These are phyloP conservation scores for Pseudozyma thailandica DNA, from an alignment of 1,284 basidiomycete genomes.

Conservation along the genomic window DNA sequence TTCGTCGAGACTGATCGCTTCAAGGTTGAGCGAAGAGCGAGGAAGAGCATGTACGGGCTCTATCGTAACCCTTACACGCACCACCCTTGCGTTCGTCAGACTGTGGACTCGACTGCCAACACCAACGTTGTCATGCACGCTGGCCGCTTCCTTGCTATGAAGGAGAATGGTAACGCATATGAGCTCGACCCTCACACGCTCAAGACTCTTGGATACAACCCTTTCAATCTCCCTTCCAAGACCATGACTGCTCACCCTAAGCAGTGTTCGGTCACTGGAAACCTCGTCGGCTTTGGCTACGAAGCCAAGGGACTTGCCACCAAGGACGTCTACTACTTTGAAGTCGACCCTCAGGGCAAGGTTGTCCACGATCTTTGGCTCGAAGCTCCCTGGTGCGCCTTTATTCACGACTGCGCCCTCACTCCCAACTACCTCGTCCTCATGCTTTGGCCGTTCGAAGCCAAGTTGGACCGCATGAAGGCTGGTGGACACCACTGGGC, in stretches of 20 bases:
- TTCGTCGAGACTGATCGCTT: slow-evolving; percentile 41
- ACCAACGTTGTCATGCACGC: slow-evolving; percentile 45
- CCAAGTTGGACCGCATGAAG: slow-evolving; percentile 29
- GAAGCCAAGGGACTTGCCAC: slow-evolving; percentile 42
- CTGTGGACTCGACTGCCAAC: slow-evolving; percentile 36
- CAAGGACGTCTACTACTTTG: slow-evolving; percentile 43
- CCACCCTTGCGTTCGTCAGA: slow-evolving; percentile 36
- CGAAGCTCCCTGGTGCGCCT: slow-evolving; percentile 27
- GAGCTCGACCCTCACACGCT: slow-evolving; percentile 44
- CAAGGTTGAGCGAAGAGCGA: slow-evolving; percentile 32
- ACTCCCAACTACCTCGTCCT: slow-evolving; percentile 34
- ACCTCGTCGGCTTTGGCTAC: slow-evolving; percentile 43
- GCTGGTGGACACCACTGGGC: slow-evolving; percentile 33
- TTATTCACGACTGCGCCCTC: slow-evolving; percentile 33
- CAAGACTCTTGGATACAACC: slow-evolving; percentile 43
- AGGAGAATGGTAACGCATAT: slow-evolving; percentile 41
- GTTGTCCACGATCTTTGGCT: slow-evolving; percentile 44
- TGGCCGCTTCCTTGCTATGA: slow-evolving; percentile 41
- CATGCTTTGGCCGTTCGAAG: slow-evolving; percentile 34
- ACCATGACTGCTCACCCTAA: slow-evolving; percentile 48
- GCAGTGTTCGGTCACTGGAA: slow-evolving; percentile 37
- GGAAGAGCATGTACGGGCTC: slow-evolving; percentile 34
- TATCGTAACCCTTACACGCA: slow-evolving; percentile 45
- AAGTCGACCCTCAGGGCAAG: slow-evolving; percentile 30
- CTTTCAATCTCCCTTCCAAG: slow-evolving; percentile 40